Evolutionary conservation across 2,329 filamentous ascomycete genomes (phyloP), one percentile per base, ranked within the genome.

Genomic region (Xylaria sp.): DNA sequence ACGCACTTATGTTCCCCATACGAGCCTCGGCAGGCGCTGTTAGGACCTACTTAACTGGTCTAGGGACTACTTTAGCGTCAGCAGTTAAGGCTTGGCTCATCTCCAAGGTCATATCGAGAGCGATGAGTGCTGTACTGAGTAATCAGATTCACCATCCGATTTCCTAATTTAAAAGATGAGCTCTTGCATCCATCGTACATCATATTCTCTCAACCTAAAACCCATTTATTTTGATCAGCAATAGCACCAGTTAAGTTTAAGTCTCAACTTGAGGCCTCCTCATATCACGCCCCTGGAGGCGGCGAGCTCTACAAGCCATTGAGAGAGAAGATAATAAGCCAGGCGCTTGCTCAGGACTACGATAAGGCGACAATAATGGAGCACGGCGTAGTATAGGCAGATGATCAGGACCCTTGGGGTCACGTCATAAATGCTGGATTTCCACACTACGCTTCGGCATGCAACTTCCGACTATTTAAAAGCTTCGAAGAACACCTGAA

Each of bases 401-500:
- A 69, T 41, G 69, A 71, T 50, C 69, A 71, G 31, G 69, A 71
- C 52, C 66, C 69, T 1, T 71, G 44, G 37, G 66, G 67, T 3
- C 69, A 71, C 50, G 63, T 71, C 50, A 71, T 62, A 63, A 71
- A 71, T 37, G 63, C 63, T 10, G 39, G 63, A 5, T 71, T 58
- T 56, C 66, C 66, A 39, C 69, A 71, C 28, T 71, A 54, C 44
- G 39, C 41, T 18, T 64, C 66, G 37, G 51, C 66, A 0, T 69
- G 54, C 25, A 67, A 69, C 39, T 67, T 71, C 20, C 66, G 69
- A 9, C 31, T 71, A 4, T 69, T 71, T 44, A 63, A 71, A 31
- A 67, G 59, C 56, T 71, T 71, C 63, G 63, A 71, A 37, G 69
- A 55, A 25, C 67, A 71, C 31, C 57, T 71, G 9, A 71, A 71